phyloP scores from a whole-genome alignment of 2,329 filamentous ascomycete species.

The Calonectria multiphialidica region DNA sequence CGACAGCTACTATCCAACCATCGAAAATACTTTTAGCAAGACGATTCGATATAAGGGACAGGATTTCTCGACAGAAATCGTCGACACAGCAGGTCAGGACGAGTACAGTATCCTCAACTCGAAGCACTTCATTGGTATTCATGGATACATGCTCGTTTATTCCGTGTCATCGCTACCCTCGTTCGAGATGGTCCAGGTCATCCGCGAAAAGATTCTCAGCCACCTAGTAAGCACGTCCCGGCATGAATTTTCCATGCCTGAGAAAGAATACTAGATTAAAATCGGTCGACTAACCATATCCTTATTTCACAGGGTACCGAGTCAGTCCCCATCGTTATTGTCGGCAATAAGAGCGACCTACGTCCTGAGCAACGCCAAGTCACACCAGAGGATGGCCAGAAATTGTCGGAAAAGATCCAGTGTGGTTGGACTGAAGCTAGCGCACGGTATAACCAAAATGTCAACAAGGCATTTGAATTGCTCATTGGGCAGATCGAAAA shows the following conservation, averaged over 20 bases:
- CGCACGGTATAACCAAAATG: constrained; percentile 94
- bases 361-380: constrained; percentile 95
- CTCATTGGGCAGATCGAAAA: constrained; percentile 97
- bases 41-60: constrained; percentile 93
- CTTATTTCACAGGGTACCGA: constrained; percentile 79
- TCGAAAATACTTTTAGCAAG: constrained; percentile 98
- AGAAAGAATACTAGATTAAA: background rate
- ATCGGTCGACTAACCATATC: background rate
- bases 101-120: constrained; percentile 99
- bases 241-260: background rate
- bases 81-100: constrained; percentile 98
- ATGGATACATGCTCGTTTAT: constrained; percentile 98
- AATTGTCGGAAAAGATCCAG: constrained; percentile 86
- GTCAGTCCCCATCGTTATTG: constrained; percentile 91
- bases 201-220: constrained; percentile 96
- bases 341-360: constrained; percentile 97
- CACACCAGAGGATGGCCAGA: constrained; percentile 84
- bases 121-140: constrained; percentile 99
- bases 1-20: constrained; percentile 98
- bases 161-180: constrained; percentile 95
- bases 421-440: constrained; percentile 97
- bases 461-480: constrained; percentile 90
- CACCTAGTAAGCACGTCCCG: constrained; percentile 82
- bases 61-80: constrained; percentile 95
- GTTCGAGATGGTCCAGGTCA: constrained; percentile 97